Base-by-base conservation (phyloP, 495 filamentous ascomycete genomes). In the Penicillium chermesinum region DNA sequence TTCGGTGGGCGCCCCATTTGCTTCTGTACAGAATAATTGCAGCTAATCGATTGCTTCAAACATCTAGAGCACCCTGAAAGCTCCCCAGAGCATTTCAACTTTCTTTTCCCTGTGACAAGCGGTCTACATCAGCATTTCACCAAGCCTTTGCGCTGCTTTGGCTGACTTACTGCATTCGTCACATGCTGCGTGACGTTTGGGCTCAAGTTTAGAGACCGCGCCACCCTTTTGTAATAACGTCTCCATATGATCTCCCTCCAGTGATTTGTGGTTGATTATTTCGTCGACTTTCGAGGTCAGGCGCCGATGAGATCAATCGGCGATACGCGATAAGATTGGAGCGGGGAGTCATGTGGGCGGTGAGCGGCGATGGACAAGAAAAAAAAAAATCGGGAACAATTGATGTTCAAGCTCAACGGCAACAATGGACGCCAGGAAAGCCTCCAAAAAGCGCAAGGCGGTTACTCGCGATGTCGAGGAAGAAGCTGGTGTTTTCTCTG, bases 371-470 rank as follows among this genome's bases (percentile, higher is more conserved):
- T n/a, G 39, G 49, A 49, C 55, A 49, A 67, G 66, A 62, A 65
- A 61, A 66, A 59, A 64, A 66, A 64, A 62, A 58, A 58, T 61
- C 50, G 51, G 50, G 53, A 51, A 51, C 41, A 39, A 56, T 43
- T 39, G 15, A 32, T 43, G 30, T 44, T 40, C 42, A 56, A 46
- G 20, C 55, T 22, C 39, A 33, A 44, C 51, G 46, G 40, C 52
- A 59, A 57, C 42, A 43, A 71, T 74, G 69, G 55, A 61, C 50
- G 57, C 66, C 46, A 53, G 59, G 14, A 68, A 66, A 52, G 63
- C 57, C 46, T 70, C 70, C 2, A 78, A 74, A 63, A 82, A 82
- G 70, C 72, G 79, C 51, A 82, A 82, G 61, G 77, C 77, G 34
- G 65, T 81, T 32, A 79, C 76, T 40, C 62, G 72, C 43, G 75